phyloP scores from a whole-genome alignment of 169 alveolate species.

The Cystoisospora suis region DNA sequence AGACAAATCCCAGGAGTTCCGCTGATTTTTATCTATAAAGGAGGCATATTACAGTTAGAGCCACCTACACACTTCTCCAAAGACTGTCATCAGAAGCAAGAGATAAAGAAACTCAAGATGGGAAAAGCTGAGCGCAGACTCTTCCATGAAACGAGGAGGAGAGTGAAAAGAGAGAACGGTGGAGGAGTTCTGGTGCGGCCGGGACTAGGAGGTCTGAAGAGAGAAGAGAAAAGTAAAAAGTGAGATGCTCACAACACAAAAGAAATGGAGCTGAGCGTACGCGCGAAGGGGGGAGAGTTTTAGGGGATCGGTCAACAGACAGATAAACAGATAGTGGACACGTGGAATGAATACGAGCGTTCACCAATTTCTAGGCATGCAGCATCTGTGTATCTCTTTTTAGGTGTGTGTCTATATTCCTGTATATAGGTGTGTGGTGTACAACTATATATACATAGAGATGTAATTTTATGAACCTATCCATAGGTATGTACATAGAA shows the following conservation, averaged over 20 bases:
- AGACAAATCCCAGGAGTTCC: constrained; percentile 30
- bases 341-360: background rate
- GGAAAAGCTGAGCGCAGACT: background rate
- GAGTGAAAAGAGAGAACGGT: background rate
- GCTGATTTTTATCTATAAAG: background rate
- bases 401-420: background rate
- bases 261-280: background rate
- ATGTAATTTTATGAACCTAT: background rate
- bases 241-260: background rate
- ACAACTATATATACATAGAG: no score
- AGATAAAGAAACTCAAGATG: background rate
- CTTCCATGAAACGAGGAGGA: background rate
- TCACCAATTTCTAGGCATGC: background rate
- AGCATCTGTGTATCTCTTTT: background rate
- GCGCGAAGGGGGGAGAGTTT: background rate
- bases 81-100: background rate
- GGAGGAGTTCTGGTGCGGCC: background rate
- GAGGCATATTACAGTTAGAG: constrained; percentile 31
- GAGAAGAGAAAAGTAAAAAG: background rate
- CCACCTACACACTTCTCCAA: constrained; percentile 5
- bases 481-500: background rate
- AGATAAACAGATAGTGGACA: no score
- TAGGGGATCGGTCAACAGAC: background rate
- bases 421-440: background rate
- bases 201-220: background rate